These are phyloP conservation scores for Lathyrus aphaca DNA, from an alignment of 306 rosid species.

Conservation along the genomic window DNA sequence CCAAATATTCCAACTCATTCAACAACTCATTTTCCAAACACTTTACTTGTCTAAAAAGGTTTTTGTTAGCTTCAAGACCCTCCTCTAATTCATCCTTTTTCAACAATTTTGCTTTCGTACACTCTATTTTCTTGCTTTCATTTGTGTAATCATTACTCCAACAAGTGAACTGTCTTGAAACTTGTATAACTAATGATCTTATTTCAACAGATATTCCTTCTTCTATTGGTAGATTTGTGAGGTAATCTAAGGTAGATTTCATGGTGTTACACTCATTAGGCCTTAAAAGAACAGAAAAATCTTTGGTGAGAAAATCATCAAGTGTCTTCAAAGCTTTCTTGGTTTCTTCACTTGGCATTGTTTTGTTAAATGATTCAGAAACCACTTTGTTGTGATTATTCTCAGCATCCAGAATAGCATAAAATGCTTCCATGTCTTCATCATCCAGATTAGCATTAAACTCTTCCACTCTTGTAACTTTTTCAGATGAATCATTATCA, in stretches of 20 bases:
- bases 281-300: constrained; percentile 15
- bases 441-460: constrained; percentile 1
- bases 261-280: constrained; percentile 15
- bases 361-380: neutral
- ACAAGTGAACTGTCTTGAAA: constrained; percentile 22
- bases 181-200: constrained; percentile 18
- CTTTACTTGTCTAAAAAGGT: neutral
- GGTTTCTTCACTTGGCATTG: constrained; percentile 20
- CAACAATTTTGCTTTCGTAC: constrained; percentile 3
- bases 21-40: constrained; percentile 10
- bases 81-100: constrained; percentile 9
- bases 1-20: constrained; percentile 22
- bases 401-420: constrained; percentile 19
- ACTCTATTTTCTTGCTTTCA: constrained; percentile 6
- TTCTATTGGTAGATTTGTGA: neutral
- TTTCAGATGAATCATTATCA: too few relatives aligned
- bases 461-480: too few relatives aligned
- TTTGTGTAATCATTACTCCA: constrained; percentile 23
- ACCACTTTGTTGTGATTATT: neutral
- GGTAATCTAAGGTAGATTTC: constrained; percentile 20
- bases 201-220: constrained; percentile 9
- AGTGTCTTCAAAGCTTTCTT: constrained; percentile 22
- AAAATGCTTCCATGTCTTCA: constrained; percentile 21
- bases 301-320: constrained; percentile 16
- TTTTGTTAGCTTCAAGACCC: constrained; percentile 29